phyloP scores from a whole-genome alignment of 1,284 basidiomycete species.

The Ganoderma lingzhi region DNA sequence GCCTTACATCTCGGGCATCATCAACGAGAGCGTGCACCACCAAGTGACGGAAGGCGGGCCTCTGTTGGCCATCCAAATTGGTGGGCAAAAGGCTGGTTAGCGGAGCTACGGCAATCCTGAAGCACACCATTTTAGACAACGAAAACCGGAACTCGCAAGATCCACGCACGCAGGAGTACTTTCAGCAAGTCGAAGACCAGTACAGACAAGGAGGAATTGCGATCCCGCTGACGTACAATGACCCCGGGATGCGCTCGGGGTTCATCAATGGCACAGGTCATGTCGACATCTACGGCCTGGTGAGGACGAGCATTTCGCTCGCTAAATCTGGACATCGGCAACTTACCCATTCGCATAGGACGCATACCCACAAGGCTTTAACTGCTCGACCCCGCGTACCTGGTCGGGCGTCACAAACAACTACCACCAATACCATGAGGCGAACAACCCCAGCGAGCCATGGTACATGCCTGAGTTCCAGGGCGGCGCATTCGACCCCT shows the following conservation, averaged over 20 bases:
- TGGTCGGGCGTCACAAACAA: constrained; percentile 67
- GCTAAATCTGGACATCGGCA: background rate
- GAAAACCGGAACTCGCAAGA: constrained; percentile 66
- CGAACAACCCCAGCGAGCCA: constrained; percentile 65
- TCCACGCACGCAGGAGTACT: constrained; percentile 52
- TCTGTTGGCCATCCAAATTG: constrained; percentile 57
- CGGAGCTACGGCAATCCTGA: too few relatives aligned
- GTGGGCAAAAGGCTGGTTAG: constrained; percentile 40
- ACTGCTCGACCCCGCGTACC: constrained; percentile 69
- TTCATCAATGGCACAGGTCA: constrained; percentile 76
- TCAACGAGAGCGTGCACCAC: constrained; percentile 65
- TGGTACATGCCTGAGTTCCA: constrained; percentile 68
- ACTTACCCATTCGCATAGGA: constrained; percentile 46
- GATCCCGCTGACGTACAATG: constrained; percentile 79
- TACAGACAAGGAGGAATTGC: constrained; percentile 67
- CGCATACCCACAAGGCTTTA: constrained; percentile 76
- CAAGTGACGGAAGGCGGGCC: constrained; percentile 80
- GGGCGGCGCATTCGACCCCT: constrained; percentile 75
- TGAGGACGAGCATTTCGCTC: constrained; percentile 28
- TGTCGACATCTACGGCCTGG: constrained; percentile 62
- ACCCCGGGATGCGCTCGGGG: constrained; percentile 62
- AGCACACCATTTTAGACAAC: constrained; percentile 60
- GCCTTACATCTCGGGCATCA: constrained; percentile 73
- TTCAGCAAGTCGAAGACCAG: constrained; percentile 64
- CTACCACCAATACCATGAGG: constrained; percentile 65